Percentiles rank a stretch among this genome's conserved stretches.
phyloP scores from a whole-genome alignment of 2,329 filamentous ascomycete species.

The Ophiostoma pallidulum region DNA sequence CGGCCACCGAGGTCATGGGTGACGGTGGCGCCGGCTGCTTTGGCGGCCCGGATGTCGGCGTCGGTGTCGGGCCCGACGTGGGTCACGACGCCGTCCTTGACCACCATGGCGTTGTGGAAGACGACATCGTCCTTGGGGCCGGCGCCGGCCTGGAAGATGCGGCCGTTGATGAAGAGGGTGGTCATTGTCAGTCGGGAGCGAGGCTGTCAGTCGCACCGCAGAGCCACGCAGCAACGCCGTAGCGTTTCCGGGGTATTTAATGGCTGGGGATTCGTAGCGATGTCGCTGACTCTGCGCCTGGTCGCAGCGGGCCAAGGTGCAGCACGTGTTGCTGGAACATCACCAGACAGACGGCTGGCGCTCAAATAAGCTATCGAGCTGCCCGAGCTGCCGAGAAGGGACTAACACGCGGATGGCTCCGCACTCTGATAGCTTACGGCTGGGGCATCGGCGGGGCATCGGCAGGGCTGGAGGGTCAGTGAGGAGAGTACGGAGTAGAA shows the following conservation, averaged over 20 bases:
- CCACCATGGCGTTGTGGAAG: conserved; percentile 30
- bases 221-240: no score
- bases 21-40: conserved; percentile 17
- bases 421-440: conserved; percentile 7
- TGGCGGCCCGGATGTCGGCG: conserved; percentile 22
- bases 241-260: no score
- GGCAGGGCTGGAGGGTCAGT: no score
- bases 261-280: no score
- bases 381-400: conserved; percentile 3
- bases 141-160: conserved; percentile 32
- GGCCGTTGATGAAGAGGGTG: conserved; percentile 33
- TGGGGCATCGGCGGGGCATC: no score
- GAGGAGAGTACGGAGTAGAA: no score
- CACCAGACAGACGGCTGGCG: no score
- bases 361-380: conserved; percentile 7
- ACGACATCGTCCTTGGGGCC: conserved; percentile 18
- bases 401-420: conserved; percentile 5
- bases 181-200: conserved; percentile 18
- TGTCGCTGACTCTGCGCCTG: no score
- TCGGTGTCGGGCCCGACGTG: conserved; percentile 29
- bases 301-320: neutral
- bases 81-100: conserved; percentile 26
- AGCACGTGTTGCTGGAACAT: no score
- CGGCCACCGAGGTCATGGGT: conserved; percentile 29
- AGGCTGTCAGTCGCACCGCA: neutral